These are phyloP conservation scores for Fennellomyces sp. DNA, from an alignment of 371 early-diverging fungal species.

Conservation along the genomic window DNA sequence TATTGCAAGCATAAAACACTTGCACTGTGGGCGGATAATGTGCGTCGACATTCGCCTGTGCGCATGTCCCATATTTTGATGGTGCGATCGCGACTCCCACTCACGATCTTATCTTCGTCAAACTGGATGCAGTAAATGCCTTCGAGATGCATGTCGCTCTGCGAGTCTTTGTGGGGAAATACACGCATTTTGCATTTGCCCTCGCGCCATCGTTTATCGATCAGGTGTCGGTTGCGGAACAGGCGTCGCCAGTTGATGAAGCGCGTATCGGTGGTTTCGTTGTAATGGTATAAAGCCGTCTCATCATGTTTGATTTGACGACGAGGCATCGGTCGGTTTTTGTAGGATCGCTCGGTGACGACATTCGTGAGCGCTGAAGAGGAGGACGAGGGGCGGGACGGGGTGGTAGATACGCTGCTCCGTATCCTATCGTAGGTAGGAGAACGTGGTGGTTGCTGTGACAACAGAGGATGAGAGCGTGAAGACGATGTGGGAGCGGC, in stretches of 20 bases:
- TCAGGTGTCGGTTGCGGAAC: constrained; percentile 57
- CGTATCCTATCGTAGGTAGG: constrained; percentile 5
- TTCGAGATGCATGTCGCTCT: constrained; percentile 77
- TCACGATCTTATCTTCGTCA: constrained; percentile 68
- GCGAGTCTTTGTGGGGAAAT: constrained; percentile 41
- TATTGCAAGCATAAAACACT: constrained; percentile 87
- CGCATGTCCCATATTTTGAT: constrained; percentile 84
- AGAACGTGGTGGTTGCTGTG: neutral
- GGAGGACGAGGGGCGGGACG: constrained; percentile 11
- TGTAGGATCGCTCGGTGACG: constrained; percentile 20
- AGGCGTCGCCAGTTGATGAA: constrained; percentile 71
- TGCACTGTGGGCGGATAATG: constrained; percentile 75
- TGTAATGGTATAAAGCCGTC: constrained; percentile 35
- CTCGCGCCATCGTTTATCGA: constrained; percentile 71
- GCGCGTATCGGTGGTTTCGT: constrained; percentile 36
- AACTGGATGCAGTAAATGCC: constrained; percentile 93
- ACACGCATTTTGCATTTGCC: constrained; percentile 61
- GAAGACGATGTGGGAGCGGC: constrained; percentile 23
- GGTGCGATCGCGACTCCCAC: constrained; percentile 84
- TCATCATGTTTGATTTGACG: constrained; percentile 35
- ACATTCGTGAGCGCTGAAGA: constrained; percentile 14
- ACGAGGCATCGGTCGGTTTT: constrained; percentile 29
- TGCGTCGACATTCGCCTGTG: constrained; percentile 57
- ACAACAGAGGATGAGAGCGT: constrained; percentile 24
- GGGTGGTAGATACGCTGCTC: constrained; percentile 16